These are phyloP conservation scores for Nadsonia starkeyi-henricii DNA, from an alignment of 1,139 yeast species.

Conservation along the genomic window DNA sequence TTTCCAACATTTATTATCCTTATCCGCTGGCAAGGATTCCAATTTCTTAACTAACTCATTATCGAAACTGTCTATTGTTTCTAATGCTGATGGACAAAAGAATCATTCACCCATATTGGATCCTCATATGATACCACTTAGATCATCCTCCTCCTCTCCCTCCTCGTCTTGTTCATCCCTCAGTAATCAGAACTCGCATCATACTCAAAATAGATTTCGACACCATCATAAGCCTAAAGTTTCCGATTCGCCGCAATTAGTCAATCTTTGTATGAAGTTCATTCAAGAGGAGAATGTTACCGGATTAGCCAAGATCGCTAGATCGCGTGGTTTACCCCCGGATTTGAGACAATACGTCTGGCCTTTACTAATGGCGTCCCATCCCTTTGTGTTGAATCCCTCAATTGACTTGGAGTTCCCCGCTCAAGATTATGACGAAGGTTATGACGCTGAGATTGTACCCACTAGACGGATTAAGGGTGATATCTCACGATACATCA, in stretches of 20 bases:
- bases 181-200: background rate
- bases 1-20: background rate
- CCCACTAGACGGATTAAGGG: conserved; percentile 21
- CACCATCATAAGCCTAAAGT: conserved; percentile 26
- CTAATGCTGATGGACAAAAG: background rate
- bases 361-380: conserved; percentile 71
- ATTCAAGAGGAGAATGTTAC: conserved; percentile 41
- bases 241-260: conserved; percentile 22
- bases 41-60: background rate
- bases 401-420: conserved; percentile 30
- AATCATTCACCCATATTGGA: background rate
- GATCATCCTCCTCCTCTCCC: background rate
- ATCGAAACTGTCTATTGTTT: background rate
- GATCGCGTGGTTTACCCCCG: conserved; percentile 82
- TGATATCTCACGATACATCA: conserved; percentile 20
- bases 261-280: conserved; percentile 25
- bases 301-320: conserved; percentile 64
- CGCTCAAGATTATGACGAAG: background rate
- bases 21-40: background rate
- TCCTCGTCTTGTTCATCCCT: background rate
- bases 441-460: conserved; percentile 9
- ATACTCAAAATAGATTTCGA: conserved; percentile 15
- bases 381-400: conserved; percentile 74
- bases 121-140: background rate
- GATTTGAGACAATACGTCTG: conserved; percentile 63